phyloP scores from a whole-genome alignment of 495 filamentous ascomycete species.

The Tricharina praecox region DNA sequence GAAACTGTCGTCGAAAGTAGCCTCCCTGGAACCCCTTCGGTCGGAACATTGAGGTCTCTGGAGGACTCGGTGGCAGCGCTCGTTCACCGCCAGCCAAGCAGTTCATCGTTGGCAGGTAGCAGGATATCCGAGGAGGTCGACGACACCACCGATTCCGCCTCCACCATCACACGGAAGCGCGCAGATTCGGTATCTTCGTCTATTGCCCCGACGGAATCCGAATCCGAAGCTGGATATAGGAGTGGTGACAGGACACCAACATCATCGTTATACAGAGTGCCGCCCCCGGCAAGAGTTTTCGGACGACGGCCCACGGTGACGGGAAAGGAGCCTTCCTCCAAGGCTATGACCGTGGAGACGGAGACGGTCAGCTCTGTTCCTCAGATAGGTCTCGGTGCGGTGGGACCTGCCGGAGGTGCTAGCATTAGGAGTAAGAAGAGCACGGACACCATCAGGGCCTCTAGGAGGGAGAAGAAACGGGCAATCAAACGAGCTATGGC shows the following conservation, averaged over 20 bases:
- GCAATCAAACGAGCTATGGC: slow-evolving; percentile 49
- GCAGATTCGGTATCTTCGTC: slow-evolving; percentile 21
- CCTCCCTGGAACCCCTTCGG: slow-evolving; percentile 54
- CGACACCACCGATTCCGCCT: background rate
- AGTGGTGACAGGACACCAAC: slow-evolving; percentile 17
- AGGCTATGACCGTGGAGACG: slow-evolving; percentile 89
- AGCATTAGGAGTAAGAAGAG: slow-evolving; percentile 77
- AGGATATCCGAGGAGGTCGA: slow-evolving; percentile 14
- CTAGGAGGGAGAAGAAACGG: slow-evolving; percentile 78
- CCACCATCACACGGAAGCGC: slow-evolving; percentile 7
- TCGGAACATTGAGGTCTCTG: slow-evolving; percentile 34
- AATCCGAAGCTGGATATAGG: slow-evolving; percentile 27
- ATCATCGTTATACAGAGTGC: slow-evolving; percentile 23
- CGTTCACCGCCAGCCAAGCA: slow-evolving; percentile 20
- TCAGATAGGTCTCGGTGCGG: slow-evolving; percentile 63
- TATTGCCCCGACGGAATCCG: slow-evolving; percentile 26
- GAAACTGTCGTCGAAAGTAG: slow-evolving; percentile 91
- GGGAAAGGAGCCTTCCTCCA: slow-evolving; percentile 46
- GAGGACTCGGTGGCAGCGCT: slow-evolving; percentile 34
- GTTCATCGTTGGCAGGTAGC: slow-evolving; percentile 30
- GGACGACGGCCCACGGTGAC: slow-evolving; percentile 36
- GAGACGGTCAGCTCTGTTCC: slow-evolving; percentile 88
- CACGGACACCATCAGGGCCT: slow-evolving; percentile 71
- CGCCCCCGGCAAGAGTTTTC: slow-evolving; percentile 31
- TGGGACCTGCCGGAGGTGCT: slow-evolving; percentile 43